These are phyloP conservation scores for Corymbia citriodora DNA, from an alignment of 441 rosid genomes.

Conservation along the genomic window DNA sequence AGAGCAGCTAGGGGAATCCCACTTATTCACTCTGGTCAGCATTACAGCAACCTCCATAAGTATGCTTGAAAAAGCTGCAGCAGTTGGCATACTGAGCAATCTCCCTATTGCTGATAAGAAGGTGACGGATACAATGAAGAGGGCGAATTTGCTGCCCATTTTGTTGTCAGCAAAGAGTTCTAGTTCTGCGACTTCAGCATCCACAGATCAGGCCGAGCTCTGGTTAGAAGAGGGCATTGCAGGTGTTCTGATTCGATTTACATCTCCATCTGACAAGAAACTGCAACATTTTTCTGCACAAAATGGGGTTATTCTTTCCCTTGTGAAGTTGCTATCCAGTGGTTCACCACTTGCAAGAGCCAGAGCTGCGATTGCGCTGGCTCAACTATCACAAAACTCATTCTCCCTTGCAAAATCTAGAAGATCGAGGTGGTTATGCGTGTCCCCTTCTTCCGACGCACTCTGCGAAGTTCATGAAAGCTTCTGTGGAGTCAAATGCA, in stretches of 20 bases:
- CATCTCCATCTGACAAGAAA: conserved; percentile 52
- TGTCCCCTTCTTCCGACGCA: conserved; percentile 30
- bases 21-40: conserved; percentile 25
- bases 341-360: conserved; percentile 34
- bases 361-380: conserved; percentile 50
- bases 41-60: conserved; percentile 27
- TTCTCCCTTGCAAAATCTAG: conserved; percentile 30
- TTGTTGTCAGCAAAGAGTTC: conserved; percentile 31
- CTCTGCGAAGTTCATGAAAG: conserved; percentile 54
- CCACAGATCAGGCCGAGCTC: not conserved
- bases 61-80: conserved; percentile 45
- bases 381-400: conserved; percentile 60
- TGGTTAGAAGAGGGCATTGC: conserved; percentile 39
- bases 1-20: conserved; percentile 49
- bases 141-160: conserved; percentile 32
- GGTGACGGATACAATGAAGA: conserved; percentile 37
- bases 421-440: conserved; percentile 41
- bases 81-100: conserved; percentile 51
- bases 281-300: conserved; percentile 51
- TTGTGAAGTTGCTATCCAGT: conserved; percentile 44
- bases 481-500: conserved; percentile 37
- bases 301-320: conserved; percentile 45
- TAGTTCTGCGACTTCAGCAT: conserved; percentile 3
- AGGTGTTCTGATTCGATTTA: conserved; percentile 43
- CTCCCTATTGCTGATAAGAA: conserved; percentile 40